Evolutionary conservation across 2,329 filamentous ascomycete species (phyloP).

Genomic region (Aureobasidium sp.): DNA sequence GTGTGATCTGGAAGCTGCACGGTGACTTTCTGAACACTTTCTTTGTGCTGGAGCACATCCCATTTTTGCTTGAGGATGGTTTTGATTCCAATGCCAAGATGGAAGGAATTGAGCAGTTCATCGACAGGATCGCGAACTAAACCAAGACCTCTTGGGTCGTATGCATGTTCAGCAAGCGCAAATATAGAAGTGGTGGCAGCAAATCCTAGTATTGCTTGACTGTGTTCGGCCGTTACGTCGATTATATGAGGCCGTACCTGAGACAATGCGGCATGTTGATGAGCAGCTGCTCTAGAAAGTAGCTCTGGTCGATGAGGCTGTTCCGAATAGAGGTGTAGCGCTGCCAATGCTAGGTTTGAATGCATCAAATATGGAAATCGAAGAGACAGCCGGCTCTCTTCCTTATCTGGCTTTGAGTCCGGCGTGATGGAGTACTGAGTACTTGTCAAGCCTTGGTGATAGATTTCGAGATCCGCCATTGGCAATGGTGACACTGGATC

Average conservation of each 20-base stretch:
- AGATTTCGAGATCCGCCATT: slow-evolving; percentile 18
- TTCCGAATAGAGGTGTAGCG: slow-evolving; percentile 17
- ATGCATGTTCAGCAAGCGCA: slow-evolving; percentile 4
- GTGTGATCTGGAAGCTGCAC: background rate
- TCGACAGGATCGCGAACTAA: background rate
- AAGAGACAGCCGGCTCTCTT: slow-evolving; percentile 4
- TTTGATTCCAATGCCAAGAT: slow-evolving; percentile 10
- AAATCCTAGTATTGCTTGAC: slow-evolving; percentile 15
- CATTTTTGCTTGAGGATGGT: background rate
- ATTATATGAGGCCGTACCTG: slow-evolving; percentile 14
- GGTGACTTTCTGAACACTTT: background rate
- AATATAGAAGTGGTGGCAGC: slow-evolving; percentile 16
- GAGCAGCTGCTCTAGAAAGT: slow-evolving; percentile 11
- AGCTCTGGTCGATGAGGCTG: slow-evolving; percentile 7
- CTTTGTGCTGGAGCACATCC: background rate
- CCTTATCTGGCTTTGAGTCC: background rate
- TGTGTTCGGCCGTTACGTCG: slow-evolving; percentile 8
- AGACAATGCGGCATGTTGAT: slow-evolving; percentile 14
- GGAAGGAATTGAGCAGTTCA: slow-evolving; percentile 4
- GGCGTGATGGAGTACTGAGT: slow-evolving; percentile 12
- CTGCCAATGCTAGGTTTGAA: slow-evolving; percentile 18
- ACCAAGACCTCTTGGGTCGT: background rate
- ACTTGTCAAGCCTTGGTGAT: slow-evolving; percentile 17
- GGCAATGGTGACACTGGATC: slow-evolving; percentile 12
- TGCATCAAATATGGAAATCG: slow-evolving; percentile 18